phyloP scores from a whole-genome alignment of 202 grass and related monocot species.

The Hordeum pubiflorum region DNA sequence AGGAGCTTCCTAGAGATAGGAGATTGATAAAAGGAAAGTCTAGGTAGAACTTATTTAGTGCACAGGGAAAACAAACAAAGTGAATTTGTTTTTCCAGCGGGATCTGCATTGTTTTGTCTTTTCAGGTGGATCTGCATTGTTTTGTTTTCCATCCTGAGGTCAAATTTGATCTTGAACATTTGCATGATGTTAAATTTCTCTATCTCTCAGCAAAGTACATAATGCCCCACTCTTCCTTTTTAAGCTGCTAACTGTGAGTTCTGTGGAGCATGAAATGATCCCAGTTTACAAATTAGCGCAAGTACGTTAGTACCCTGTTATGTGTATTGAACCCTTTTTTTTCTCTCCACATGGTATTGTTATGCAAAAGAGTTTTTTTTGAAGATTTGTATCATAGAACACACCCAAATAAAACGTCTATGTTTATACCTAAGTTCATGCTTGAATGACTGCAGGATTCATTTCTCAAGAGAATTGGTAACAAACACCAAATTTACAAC shows the following conservation, averaged over 20 bases:
- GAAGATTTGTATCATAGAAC: background rate
- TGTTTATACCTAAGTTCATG: constrained; percentile 26
- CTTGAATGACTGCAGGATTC: constrained; percentile 52
- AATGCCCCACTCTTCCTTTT: background rate
- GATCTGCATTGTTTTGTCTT: background rate
- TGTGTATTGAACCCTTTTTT: background rate
- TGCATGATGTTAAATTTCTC: background rate
- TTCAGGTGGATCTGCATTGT: background rate
- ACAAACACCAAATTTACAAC: constrained; percentile 61
- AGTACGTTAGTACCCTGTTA: background rate
- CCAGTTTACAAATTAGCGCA: background rate
- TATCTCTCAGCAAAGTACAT: background rate
- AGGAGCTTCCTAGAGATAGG: background rate
- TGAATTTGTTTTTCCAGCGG: background rate
- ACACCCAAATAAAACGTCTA: constrained; percentile 20
- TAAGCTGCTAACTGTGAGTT: background rate
- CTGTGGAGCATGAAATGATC: background rate
- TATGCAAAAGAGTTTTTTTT: background rate
- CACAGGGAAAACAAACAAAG: background rate
- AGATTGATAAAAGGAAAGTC: background rate
- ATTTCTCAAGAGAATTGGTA: constrained; percentile 78
- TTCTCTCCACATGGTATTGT: background rate
- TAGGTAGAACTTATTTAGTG: background rate
- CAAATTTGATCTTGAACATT: background rate
- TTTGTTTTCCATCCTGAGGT: background rate